phyloP scores from a whole-genome alignment of 345 rosid species.

The Salix arbutifolia region DNA sequence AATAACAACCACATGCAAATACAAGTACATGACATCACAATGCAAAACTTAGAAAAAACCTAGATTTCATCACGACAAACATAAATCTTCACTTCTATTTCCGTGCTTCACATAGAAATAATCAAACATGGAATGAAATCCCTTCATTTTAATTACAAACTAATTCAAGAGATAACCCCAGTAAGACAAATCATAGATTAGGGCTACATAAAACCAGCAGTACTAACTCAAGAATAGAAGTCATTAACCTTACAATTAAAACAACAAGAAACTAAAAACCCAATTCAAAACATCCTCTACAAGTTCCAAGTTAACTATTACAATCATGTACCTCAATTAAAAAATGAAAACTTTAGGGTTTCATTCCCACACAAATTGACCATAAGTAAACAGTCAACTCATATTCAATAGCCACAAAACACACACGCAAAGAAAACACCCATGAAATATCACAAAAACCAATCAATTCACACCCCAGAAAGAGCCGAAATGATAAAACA shows the following conservation, averaged over 20 bases:
- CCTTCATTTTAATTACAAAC: conserved; percentile 20
- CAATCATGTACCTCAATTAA: conserved; percentile 16
- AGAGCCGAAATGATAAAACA: conserved; percentile 36
- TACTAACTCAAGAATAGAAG: neutral
- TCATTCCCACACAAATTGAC: conserved; percentile 20
- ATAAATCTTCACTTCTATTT: conserved; percentile 9
- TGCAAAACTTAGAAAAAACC: conserved; percentile 38
- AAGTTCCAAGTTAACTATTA: conserved; percentile 11
- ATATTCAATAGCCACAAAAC: conserved; percentile 19
- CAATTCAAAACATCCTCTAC: conserved; percentile 21
- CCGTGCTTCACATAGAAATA: conserved; percentile 12
- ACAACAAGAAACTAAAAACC: conserved; percentile 12
- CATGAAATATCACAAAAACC: conserved; percentile 37
- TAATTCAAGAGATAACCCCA: conserved; percentile 18
- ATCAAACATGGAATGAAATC: conserved; percentile 12
- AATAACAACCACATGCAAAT: conserved; percentile 35
- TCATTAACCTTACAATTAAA: conserved; percentile 10
- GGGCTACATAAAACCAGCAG: conserved; percentile 35
- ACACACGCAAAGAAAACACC: conserved; percentile 7
- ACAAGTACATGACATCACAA: conserved; percentile 17
- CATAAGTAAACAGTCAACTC: conserved; percentile 34
- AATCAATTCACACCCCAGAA: conserved; percentile 32
- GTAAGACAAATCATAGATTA: conserved; percentile 27
- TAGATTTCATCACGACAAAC: conserved; percentile 32
- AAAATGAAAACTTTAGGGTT: conserved; percentile 47